phyloP scores from a whole-genome alignment of 352 stramenopile species.

The Pythium sp. region DNA sequence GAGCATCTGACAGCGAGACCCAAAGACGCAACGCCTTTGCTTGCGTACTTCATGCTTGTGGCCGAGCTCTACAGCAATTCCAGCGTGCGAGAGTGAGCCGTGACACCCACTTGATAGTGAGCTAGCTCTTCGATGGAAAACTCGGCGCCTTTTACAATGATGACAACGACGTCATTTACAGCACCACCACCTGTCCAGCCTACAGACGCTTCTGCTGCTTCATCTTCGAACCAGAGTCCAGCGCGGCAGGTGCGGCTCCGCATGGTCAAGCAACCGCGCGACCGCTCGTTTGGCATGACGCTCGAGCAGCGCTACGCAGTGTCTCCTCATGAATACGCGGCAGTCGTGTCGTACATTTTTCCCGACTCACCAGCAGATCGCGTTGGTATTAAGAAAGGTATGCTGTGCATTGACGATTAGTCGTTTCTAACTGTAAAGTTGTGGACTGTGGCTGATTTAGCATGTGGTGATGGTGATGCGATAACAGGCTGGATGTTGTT shows the following conservation, averaged over 20 bases:
- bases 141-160: constrained; percentile 1
- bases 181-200: neutral
- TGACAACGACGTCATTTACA: neutral
- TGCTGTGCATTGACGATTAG: neutral
- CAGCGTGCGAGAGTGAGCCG: neutral
- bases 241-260: constrained; percentile 24
- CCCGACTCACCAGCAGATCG: constrained; percentile 50
- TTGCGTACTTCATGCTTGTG: constrained; percentile 5
- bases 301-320: constrained; percentile 34
- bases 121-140: constrained; percentile 9
- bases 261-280: constrained; percentile 40
- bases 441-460: neutral
- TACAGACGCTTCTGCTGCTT: neutral
- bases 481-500: constrained; percentile 38
- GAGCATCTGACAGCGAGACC: neutral
- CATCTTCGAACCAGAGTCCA: neutral
- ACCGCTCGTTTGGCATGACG: constrained; percentile 72
- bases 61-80: neutral
- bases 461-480: neutral
- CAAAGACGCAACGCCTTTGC: neutral
- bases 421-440: neutral
- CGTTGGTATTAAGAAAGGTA: constrained; percentile 51
- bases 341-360: constrained; percentile 58
- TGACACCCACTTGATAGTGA: neutral
- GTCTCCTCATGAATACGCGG: constrained; percentile 24